phyloP scores from a whole-genome alignment of 306 rosid genomes.

The Sophora flavescens region DNA sequence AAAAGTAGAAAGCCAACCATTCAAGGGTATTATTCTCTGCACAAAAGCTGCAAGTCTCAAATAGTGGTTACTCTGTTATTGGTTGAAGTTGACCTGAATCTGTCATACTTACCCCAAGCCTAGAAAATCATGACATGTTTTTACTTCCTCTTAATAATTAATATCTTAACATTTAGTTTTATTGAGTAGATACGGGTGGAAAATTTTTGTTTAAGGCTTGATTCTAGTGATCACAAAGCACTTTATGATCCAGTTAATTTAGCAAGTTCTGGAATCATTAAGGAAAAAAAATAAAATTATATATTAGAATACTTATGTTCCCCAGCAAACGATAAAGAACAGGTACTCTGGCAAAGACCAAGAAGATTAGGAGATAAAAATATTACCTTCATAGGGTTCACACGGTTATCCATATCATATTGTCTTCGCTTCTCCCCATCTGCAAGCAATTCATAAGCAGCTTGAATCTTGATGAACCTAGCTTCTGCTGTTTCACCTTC shows the following conservation, averaged over 20 bases:
- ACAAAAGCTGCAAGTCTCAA: slow-evolving; percentile 4
- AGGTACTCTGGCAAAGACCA: slow-evolving; percentile 9
- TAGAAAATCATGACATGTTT: neutral
- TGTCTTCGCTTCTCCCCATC: slow-evolving; percentile 71
- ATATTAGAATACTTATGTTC: neutral
- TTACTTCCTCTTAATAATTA: neutral
- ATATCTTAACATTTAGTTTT: neutral
- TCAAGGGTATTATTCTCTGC: slow-evolving; percentile 12
- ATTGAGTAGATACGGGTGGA: neutral
- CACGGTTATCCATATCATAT: slow-evolving; percentile 85
- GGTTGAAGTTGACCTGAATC: neutral
- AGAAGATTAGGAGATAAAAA: slow-evolving; percentile 32
- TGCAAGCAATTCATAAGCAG: slow-evolving; percentile 89
- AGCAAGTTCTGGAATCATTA: neutral
- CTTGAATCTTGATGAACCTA: slow-evolving; percentile 96
- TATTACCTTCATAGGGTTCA: slow-evolving; percentile 91
- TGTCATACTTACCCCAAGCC: neutral
- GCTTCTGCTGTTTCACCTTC: slow-evolving; percentile 97
- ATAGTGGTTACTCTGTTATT: neutral
- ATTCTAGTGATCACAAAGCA: slow-evolving; percentile 1
- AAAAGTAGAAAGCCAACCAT: neutral
- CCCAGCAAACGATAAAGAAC: neutral
- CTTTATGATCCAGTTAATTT: neutral
- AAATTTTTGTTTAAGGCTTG: neutral
- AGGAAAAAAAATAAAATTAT: neutral